Evolutionary conservation across 345 rosid species (phyloP), one percentile per base, ranked within the genome.

Genomic region (Hibiscus trionum): DNA sequence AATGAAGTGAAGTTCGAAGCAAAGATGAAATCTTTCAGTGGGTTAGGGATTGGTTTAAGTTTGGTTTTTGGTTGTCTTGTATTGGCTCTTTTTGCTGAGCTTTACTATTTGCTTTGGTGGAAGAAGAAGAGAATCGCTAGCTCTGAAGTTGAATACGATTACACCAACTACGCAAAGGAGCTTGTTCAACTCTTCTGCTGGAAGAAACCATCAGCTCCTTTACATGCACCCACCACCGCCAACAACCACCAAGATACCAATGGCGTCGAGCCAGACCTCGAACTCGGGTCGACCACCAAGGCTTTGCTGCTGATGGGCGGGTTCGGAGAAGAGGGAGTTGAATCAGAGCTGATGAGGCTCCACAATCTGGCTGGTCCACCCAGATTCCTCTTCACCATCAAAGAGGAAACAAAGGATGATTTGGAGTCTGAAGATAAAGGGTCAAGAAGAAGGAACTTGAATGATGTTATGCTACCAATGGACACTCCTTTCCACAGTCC

Each of bases 371-470:
- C 84, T 2, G 95, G 95, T 16, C 95, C 91, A 14, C 98, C 96
- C 3, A 88, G 99, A 76, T 88, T 95, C 59, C 86, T 95, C 52
- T 95, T 89, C 93, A 89, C 99, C 64, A 95, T 95, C 81, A 90
- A 89, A 27, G 99, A 95, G 72, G 99, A 95, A 82, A 87, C 97
- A 0, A 87, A 84, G 80, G 99, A 93, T 46, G 99, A 95, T 77
- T 84, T 95, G 91, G 99, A 95, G 71, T 92, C 99, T 42, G 95
- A 90, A 3, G 97, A 89, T 74, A 96, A 80, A 80, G 86, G 88
- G 29, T 93, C 98, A 1, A 91, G 93, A 80, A 84, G 83, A 5
- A 76, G 84, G 74, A 95, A 97, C 77, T 73, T 95, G 78, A 88
- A 96, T 80, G 97, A 92, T 75, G 29, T 90, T 21, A 64, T 82